Conservation (phyloP, 805 yeast genomes). For the Kodamaea restingae region DNA sequence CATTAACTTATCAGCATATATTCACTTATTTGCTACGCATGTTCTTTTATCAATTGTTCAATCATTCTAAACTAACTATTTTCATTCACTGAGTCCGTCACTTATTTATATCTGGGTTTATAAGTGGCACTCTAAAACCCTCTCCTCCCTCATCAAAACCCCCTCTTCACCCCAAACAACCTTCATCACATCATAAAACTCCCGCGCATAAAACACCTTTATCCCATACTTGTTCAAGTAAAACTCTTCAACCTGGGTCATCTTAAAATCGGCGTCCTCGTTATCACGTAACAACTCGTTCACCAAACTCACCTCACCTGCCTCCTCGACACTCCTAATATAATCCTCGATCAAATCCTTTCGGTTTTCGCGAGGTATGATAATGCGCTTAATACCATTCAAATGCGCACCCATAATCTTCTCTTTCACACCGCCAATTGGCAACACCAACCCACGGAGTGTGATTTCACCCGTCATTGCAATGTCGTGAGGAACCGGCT, state of each 20-base stretch:
- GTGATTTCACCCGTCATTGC: slow-evolving; percentile 92
- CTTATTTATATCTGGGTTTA: too few species aligned
- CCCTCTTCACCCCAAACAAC: slow-evolving; percentile 61
- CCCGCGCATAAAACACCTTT: slow-evolving; percentile 61
- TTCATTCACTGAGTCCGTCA: too few species aligned
- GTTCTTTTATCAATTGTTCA: too few species aligned
- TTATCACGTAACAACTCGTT: slow-evolving; percentile 37
- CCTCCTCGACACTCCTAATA: slow-evolving; percentile 32
- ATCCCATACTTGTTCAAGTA: slow-evolving; percentile 54
- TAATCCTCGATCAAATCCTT: slow-evolving; percentile 63
- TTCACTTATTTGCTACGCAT: too few species aligned
- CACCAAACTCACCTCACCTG: slow-evolving; percentile 21
- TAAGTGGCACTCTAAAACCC: too few species aligned
- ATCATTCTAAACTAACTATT: too few species aligned
- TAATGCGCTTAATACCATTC: slow-evolving; percentile 50
- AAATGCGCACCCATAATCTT: slow-evolving; percentile 76
- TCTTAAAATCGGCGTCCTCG: slow-evolving; percentile 24
- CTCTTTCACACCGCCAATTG: slow-evolving; percentile 80
- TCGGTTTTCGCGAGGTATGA: slow-evolving; percentile 69
- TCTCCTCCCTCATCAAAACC: slow-evolving; percentile 17
- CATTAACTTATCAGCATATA: too few species aligned
- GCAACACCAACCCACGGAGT: slow-evolving; percentile 69
- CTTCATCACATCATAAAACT: slow-evolving; percentile 71
- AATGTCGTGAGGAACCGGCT: slow-evolving; percentile 43
- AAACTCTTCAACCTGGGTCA: slow-evolving; percentile 43